Evolutionary conservation across 2,329 filamentous ascomycete genomes (phyloP).

Genomic region (Exserohilum turcica): DNA sequence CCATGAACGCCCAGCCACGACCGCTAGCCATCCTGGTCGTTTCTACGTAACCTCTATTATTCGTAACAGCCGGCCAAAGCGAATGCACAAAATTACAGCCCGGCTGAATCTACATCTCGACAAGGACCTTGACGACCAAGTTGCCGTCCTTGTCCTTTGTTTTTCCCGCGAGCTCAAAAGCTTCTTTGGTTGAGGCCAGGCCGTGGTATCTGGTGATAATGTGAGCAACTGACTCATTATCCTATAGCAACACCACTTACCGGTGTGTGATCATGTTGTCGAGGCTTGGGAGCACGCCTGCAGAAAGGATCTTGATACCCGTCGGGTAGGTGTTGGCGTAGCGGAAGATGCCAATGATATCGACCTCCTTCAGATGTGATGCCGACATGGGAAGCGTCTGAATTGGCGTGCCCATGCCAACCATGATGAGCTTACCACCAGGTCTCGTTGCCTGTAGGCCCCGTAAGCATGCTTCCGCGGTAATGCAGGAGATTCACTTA

Average conservation of each 20-base stretch:
- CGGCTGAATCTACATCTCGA: constrained; percentile 31
- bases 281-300: constrained; percentile 56
- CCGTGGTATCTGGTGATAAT: constrained; percentile 42
- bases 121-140: constrained; percentile 59
- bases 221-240: not conserved
- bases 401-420: constrained; percentile 62
- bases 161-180: constrained; percentile 58
- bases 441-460: constrained; percentile 48
- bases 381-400: constrained; percentile 61
- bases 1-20: constrained; percentile 17
- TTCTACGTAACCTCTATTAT: constrained; percentile 17
- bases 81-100: constrained; percentile 9
- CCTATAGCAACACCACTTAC: not conserved
- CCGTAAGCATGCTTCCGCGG: constrained; percentile 14
- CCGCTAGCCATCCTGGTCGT: constrained; percentile 1
- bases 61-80: constrained; percentile 3
- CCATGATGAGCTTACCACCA: constrained; percentile 59
- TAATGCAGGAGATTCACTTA: constrained; percentile 27
- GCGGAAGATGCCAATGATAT: constrained; percentile 63
- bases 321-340: constrained; percentile 61
- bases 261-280: constrained; percentile 61
- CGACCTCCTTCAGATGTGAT: constrained; percentile 61
- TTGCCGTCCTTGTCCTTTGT: constrained; percentile 58
- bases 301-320: constrained; percentile 59
- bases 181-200: constrained; percentile 56